Base-by-base conservation (phyloP, 768 basidiomycete genomes). In the Boletus rubropictus region DNA sequence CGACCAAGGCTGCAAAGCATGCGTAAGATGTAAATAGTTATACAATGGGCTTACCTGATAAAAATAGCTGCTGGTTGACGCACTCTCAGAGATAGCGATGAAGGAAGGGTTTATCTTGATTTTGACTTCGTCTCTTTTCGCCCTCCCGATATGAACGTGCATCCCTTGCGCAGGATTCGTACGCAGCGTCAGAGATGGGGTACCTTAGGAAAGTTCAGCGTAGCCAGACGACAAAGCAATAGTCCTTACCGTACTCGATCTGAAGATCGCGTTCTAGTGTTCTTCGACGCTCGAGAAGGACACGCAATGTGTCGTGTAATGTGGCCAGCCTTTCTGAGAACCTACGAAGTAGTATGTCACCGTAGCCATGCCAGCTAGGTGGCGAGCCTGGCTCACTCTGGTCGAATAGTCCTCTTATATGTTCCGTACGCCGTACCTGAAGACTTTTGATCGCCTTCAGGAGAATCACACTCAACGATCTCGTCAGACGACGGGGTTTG, bases 101-200 rank as follows among this genome's bases (percentile, higher is more conserved):
- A 90, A 89, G 6, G 66, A 67, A 9, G 72, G 52, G 21, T 79
- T 70, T 11, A 57, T 58, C 50, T 73, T 73, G 28, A 86, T 56
- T 49, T 67, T 74, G 11, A 58, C 56, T 40, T 74, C 75, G 50
- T 88, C 85, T 24, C 82, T 79, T 62, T 80, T 89, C 5, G 74
- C 68, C 54, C 75, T 79, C 22, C 74, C 71, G 22, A 91, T 66
- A 52, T 90, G 89, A 34, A 90, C 75, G 60, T 87, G 84, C 73
- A 83, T 78, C 5, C 89, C 89, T 36, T 82, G 79, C 9, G 74
- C 74, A 15, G 81, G 75, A 1, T 77, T 83, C 21, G 80, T 77
- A 32, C 87, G 81, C 37, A 92, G 71, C 11, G 86, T 82, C 51
- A 91, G 59, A 11, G 89, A 89, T 20, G 84, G 80, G 1, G 82